A percentile compares a stretch with the other conserved stretches of the same genome.
phyloP scores from a whole-genome alignment of 2,329 filamentous ascomycete genomes.

The Trichoderma koningiopsis region DNA sequence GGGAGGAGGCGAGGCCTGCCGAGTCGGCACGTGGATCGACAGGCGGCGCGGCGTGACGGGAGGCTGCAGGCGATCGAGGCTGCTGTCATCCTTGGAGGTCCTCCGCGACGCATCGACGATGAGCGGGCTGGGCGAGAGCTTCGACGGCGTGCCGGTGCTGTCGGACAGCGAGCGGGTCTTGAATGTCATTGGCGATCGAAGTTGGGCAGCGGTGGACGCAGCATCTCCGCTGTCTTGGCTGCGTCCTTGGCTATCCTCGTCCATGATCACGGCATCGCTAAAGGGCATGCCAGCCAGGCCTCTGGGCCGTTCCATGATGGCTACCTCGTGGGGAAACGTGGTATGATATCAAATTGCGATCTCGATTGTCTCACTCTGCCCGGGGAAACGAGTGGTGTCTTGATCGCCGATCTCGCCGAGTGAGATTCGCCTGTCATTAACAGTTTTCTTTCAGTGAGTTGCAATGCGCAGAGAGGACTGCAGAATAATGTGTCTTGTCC shows the following conservation, averaged over 20 bases:
- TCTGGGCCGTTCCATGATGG: conserved; percentile 22
- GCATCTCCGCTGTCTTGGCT: not conserved
- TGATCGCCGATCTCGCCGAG: not conserved
- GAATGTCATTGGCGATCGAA: conserved; percentile 46
- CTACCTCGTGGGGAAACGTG: not conserved
- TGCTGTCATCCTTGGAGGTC: conserved; percentile 68
- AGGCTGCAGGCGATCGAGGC: conserved; percentile 46
- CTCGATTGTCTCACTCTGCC: not conserved
- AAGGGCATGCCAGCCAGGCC: conserved; percentile 11
- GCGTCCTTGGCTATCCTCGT: conserved; percentile 19
- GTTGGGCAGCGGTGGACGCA: conserved; percentile 27
- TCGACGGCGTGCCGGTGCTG: conserved; percentile 57
- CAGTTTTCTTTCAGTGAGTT: not conserved
- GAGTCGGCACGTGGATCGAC: conserved; percentile 41
- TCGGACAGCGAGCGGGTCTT: conserved; percentile 69
- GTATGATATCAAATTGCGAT: not conserved
- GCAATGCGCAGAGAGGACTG: not conserved
- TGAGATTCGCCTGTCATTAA: conserved; percentile 1
- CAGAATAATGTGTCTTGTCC: not conserved
- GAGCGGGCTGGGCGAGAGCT: conserved; percentile 60
- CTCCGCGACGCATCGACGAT: conserved; percentile 57
- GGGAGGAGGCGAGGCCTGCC: conserved; percentile 43
- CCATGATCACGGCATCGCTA: conserved; percentile 23
- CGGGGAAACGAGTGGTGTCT: not conserved
- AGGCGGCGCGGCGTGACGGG: conserved; percentile 77